A percentile compares a stretch with the other conserved stretches of the same genome.
Evolutionary conservation across 441 rosid genomes (phyloP).

Genomic region (Euphorbia schlechtendalii): DNA sequence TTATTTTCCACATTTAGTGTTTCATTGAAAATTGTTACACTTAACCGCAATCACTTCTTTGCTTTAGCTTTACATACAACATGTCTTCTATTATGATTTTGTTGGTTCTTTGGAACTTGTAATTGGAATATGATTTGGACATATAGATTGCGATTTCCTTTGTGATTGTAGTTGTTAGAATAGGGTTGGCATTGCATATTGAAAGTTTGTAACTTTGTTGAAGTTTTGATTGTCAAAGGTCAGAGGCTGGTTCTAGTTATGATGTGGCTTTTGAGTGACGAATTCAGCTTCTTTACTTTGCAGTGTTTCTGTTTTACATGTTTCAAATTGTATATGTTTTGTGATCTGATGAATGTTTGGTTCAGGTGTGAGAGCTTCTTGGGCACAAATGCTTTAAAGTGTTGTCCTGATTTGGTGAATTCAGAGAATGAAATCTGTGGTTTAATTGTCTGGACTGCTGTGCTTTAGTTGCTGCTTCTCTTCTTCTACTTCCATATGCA

Average conservation of each 20-base stretch:
- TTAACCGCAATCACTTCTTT: neutral
- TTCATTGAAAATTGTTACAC: neutral
- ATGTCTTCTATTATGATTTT: no score
- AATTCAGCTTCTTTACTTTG: slow-evolving; percentile 12
- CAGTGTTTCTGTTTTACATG: slow-evolving; percentile 23
- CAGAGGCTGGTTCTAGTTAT: neutral
- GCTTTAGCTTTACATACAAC: neutral
- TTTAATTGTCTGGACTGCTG: slow-evolving; percentile 56
- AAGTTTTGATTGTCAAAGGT: neutral
- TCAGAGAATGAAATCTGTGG: slow-evolving; percentile 70
- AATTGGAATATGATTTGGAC: neutral
- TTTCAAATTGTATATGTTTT: slow-evolving; percentile 45
- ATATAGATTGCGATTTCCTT: neutral
- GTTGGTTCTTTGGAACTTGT: neutral
- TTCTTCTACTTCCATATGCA: slow-evolving; percentile 50
- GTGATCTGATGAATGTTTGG: slow-evolving; percentile 73
- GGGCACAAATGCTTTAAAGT: slow-evolving; percentile 88
- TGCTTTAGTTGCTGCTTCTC: slow-evolving; percentile 60
- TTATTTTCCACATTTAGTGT: neutral
- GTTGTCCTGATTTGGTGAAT: slow-evolving; percentile 90
- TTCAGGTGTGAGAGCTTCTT: slow-evolving; percentile 95
- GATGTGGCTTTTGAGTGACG: slow-evolving; percentile 1
- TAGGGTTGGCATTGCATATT: neutral
- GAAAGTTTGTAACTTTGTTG: neutral
- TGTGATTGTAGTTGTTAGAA: neutral